Conservation (phyloP, 345 rosid genomes). For the Dimocarpus longan region DNA sequence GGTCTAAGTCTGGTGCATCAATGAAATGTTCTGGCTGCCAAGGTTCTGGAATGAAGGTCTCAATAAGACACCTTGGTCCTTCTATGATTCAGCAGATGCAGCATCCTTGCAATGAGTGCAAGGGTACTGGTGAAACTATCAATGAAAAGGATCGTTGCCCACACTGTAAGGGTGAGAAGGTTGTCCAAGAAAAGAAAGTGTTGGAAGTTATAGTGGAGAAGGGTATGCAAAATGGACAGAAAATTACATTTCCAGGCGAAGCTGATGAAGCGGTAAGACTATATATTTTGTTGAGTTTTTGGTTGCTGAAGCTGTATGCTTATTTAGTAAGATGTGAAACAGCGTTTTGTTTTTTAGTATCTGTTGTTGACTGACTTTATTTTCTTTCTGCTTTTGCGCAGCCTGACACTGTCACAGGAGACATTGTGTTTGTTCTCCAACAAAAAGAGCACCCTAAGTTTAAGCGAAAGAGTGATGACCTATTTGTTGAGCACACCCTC, state of each 20-base stretch:
- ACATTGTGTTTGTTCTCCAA: conserved; percentile 68
- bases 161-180: conserved; percentile 76
- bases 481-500: conserved; percentile 70
- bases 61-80: conserved; percentile 73
- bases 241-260: conserved; percentile 69
- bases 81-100: conserved; percentile 83
- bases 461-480: conserved; percentile 75
- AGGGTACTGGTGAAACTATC: conserved; percentile 73
- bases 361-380: neutral
- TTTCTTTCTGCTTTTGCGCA: conserved; percentile 25
- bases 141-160: conserved; percentile 72
- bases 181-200: conserved; percentile 67
- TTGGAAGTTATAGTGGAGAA: conserved; percentile 70
- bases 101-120: conserved; percentile 77
- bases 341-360: neutral
- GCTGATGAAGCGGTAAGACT: conserved; percentile 72
- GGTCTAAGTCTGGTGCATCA: conserved; percentile 77
- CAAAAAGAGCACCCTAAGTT: conserved; percentile 73
- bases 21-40: conserved; percentile 71
- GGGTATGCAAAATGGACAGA: conserved; percentile 78
- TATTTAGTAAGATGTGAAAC: neutral
- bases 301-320: neutral
- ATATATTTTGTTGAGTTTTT: neutral
- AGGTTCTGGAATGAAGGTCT: conserved; percentile 75
- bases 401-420: conserved; percentile 78